Conservation (phyloP, 305 asterid genomes). For the Withania somnifera region DNA sequence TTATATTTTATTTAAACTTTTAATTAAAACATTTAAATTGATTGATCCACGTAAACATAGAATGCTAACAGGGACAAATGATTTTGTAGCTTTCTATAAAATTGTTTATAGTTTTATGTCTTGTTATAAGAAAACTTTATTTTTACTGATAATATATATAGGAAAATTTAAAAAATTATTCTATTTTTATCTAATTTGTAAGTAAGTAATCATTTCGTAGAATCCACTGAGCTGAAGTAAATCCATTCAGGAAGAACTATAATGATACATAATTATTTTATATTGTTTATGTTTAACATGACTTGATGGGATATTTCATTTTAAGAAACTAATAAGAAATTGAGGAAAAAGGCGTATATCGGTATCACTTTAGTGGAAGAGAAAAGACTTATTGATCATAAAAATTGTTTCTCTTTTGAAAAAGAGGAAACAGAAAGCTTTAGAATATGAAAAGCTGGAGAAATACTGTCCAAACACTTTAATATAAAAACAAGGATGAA, state of each 20-base stretch:
- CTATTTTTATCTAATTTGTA: background rate
- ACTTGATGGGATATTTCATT: background rate
- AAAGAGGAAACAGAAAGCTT: background rate
- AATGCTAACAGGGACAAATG: background rate
- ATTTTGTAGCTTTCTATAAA: background rate
- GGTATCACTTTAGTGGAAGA: background rate
- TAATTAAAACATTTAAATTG: background rate
- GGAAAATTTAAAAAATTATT: too few species aligned
- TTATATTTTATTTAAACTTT: background rate
- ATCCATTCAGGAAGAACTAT: background rate
- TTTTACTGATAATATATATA: too few species aligned
- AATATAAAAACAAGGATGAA: constrained; percentile 5
- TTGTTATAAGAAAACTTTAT: background rate
- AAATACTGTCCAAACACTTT: constrained; percentile 6
- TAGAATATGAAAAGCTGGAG: constrained; percentile 1
- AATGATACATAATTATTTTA: background rate
- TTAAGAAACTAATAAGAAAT: background rate
- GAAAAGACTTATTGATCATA: background rate
- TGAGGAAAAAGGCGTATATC: background rate
- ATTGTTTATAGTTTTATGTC: background rate
- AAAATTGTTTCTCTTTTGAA: background rate
- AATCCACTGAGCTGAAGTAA: background rate
- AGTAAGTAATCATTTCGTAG: background rate
- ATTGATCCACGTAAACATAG: background rate
- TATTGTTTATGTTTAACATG: background rate